Evolutionary conservation across 176 grass and related monocot genomes (phyloP).

Genomic region (Dactylis glomerata): DNA sequence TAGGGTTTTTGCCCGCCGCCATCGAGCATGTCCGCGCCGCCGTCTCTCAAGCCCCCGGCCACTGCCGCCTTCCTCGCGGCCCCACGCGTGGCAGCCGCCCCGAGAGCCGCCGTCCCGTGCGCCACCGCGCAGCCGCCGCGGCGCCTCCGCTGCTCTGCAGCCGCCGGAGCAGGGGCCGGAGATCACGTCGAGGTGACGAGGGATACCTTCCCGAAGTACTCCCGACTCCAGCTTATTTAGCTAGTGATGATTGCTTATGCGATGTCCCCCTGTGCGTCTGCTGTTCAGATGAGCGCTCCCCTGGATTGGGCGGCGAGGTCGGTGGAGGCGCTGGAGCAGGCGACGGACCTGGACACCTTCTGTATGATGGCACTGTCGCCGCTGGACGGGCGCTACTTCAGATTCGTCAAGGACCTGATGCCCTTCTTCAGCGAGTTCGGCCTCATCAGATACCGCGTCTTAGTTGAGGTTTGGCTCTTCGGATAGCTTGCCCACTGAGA

Average conservation of each 20-base stretch:
- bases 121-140: not conserved
- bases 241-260: not conserved
- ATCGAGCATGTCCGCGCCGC: conserved; percentile 32
- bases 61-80: not conserved
- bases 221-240: not conserved
- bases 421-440: conserved; percentile 95
- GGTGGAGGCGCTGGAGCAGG: conserved; percentile 35
- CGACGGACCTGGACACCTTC: conserved; percentile 30
- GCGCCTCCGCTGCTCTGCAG: conserved; percentile 22
- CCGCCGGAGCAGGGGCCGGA: conserved; percentile 5
- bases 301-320: conserved; percentile 27
- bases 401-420: conserved; percentile 45
- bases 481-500: not conserved
- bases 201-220: not conserved
- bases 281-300: conserved; percentile 31
- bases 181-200: conserved; percentile 13
- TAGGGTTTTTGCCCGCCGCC: conserved; percentile 34
- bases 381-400: conserved; percentile 77
- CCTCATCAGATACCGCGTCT: conserved; percentile 76
- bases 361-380: conserved; percentile 77
- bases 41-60: conserved; percentile 21
- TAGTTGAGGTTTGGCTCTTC: conserved; percentile 64
- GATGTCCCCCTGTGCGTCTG: not conserved
- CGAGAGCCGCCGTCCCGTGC: not conserved
- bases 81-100: not conserved